Evolutionary conservation across 2,329 filamentous ascomycete species (phyloP).

Genomic region (Colletotrichum orchidophilum): DNA sequence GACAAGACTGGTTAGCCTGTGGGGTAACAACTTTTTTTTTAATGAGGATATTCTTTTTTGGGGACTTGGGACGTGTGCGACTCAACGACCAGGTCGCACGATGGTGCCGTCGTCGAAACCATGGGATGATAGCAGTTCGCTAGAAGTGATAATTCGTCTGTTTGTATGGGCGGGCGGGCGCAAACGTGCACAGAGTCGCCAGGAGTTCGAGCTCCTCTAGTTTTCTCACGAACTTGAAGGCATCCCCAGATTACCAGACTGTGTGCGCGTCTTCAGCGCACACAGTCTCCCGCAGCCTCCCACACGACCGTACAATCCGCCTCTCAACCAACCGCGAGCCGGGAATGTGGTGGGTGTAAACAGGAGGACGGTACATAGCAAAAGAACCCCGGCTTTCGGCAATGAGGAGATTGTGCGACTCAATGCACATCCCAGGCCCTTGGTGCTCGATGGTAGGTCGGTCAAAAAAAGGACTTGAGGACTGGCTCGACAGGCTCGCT

Average conservation of each 20-base stretch:
- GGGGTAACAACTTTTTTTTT: constrained; percentile 17
- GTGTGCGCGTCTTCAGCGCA: not conserved
- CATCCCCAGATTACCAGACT: constrained; percentile 14
- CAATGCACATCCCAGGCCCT: constrained; percentile 22
- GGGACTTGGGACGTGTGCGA: constrained; percentile 30
- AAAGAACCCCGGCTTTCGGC: constrained; percentile 13
- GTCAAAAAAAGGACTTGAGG: not conserved
- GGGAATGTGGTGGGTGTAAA: constrained; percentile 17
- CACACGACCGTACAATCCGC: not conserved
- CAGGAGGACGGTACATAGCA: not conserved
- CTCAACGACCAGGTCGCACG: constrained; percentile 22
- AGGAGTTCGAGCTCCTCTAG: not conserved
- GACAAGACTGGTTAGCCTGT: constrained; percentile 27
- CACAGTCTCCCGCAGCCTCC: not conserved
- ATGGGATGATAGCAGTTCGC: constrained; percentile 31
- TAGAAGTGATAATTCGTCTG: constrained; percentile 19
- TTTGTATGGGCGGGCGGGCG: constrained; percentile 14
- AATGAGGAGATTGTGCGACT: constrained; percentile 20
- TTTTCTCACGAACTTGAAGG: constrained; percentile 13
- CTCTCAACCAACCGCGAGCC: not conserved
- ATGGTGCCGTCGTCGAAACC: constrained; percentile 26
- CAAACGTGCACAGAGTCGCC: not conserved
- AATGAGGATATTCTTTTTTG: not conserved
- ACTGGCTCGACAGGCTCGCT: not conserved
- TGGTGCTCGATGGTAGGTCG: constrained; percentile 6